Conservation (phyloP, 2,329 filamentous ascomycete genomes). For the Fusarium multiceps region DNA sequence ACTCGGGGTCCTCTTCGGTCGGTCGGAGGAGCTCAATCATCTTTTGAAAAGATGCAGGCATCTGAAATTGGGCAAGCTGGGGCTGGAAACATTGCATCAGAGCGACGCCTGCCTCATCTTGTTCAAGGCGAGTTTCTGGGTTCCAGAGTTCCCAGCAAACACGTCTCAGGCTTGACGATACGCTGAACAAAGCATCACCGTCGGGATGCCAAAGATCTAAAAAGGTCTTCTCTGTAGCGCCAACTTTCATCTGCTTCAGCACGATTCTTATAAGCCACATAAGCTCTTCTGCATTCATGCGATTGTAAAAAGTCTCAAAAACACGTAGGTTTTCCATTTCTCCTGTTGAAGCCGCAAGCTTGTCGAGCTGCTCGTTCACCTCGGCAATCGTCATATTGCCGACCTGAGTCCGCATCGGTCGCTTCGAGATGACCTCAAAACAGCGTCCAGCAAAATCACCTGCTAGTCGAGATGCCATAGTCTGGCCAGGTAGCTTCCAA, state of each 20-base stretch:
- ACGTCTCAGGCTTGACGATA: slow-evolving; percentile 87
- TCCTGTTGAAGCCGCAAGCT: slow-evolving; percentile 77
- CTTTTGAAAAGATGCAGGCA: slow-evolving; percentile 78
- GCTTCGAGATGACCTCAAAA: slow-evolving; percentile 85
- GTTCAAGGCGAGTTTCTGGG: slow-evolving; percentile 76
- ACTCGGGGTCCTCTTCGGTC: slow-evolving; percentile 77
- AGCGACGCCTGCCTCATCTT: slow-evolving; percentile 77
- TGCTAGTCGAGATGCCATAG: slow-evolving; percentile 71
- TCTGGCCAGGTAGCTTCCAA: slow-evolving; percentile 89
- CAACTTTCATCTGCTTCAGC: slow-evolving; percentile 78
- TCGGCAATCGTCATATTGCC: slow-evolving; percentile 88
- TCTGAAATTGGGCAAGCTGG: slow-evolving; percentile 92
- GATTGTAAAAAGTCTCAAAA: slow-evolving; percentile 83
- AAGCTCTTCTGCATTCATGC: slow-evolving; percentile 93
- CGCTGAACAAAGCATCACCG: slow-evolving; percentile 82
- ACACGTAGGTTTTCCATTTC: slow-evolving; percentile 88
- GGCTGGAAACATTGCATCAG: slow-evolving; percentile 98
- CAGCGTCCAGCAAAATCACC: slow-evolving; percentile 94
- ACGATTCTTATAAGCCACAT: slow-evolving; percentile 96
- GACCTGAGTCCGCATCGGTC: slow-evolving; percentile 77
- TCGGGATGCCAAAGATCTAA: slow-evolving; percentile 86
- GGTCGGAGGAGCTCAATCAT: slow-evolving; percentile 77
- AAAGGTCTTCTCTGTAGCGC: slow-evolving; percentile 88
- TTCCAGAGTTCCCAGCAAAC: slow-evolving; percentile 96
- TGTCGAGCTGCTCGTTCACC: slow-evolving; percentile 87